Base-by-base conservation (phyloP, 495 filamentous ascomycete genomes). In the Wilcoxina mikolae region DNA sequence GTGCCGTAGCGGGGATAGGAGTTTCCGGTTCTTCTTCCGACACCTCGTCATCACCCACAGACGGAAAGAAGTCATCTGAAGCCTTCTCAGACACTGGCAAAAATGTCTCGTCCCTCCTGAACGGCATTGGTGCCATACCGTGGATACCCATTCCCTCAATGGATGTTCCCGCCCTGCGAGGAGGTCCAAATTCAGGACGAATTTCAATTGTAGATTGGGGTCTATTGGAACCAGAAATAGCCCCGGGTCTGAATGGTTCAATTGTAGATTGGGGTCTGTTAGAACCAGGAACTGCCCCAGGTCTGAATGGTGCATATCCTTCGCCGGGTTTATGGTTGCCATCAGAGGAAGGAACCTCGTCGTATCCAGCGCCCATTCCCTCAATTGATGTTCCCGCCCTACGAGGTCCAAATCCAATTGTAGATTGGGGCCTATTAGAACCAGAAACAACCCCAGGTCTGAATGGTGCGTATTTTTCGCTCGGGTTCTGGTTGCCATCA, bases 21-120 rank as follows among this genome's bases (percentile, higher is more conserved):
- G 24, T 22, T 15, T 28, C 23, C 23, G 27, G 24, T 29, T 49
- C 46, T 28, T 49, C 46, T 7, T 28, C 15, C 7, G 22, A 27
- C 24, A 28, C 46, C 7, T 27, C 46, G 46, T 39, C 35, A 15
- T 15, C 4, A 39, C 35, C 35, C 35, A 49, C 12, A 7, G 24
- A 27, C 1, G 49, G 49, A 22, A 52, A 52, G 17, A 52, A 52
- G 20, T 41, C 29, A 27, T 52, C 49, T 1, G 28, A 23, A 3
- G 49, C 29, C 17, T 41, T 38, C 31, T 52, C 49, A 7, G 35
- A 38, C 10, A 38, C 31, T 15, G 49, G 49, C 31, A 52, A 24
- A 24, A 52, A 52, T n/a, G 33, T 52, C 27, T 52, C 49, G 24
- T 52, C 49, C 31, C 20, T 41, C 9, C n/a, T 52, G 49, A 41